Base-by-base conservation (phyloP, 768 basidiomycete species). In the Pulveroboletus sp. region DNA sequence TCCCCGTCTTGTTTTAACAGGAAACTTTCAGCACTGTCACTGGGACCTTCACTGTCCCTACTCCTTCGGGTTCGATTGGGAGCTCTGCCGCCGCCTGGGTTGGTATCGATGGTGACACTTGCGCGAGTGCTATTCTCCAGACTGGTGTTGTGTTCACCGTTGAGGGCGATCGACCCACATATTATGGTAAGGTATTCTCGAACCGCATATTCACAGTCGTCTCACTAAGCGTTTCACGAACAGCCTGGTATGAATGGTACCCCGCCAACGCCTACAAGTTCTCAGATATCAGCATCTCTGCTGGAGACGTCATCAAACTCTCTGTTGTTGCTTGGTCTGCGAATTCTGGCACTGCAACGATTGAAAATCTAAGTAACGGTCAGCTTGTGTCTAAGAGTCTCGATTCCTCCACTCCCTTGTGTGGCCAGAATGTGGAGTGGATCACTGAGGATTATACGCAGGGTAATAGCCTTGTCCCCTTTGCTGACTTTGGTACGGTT, bases 241-340 rank as follows among this genome's bases (percentile, higher is more conserved):
- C 10, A 54, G 53, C 49, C 15, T 58, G 51, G 47, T 54, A 47
- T 32, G 51, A 58, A 15, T 58, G 47, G 56, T 37, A 33, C 8
- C 55, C 55, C 14, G 39, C 2, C 11, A 0, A 1, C 21, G 4
- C 38, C 24, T 6, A 5, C 18, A 13, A 11, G n/a, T 57, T 49
- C 10, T n/a, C 33, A 13, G 33, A 18, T 28, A 24, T 54, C 21
- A 24, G 5, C 1, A 39, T 58, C 26, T 49, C 52, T 27, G 30
- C 48, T n/a, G 57, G 57, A 35, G 41, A 58, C 11, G 27, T 39
- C 24, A 18, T 58, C n/a, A 47, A 24, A 40, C 28, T 54, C 17
- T 46, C 1, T 15, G 44, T 57, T 9, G 27, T 3, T 13, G 28
- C 56, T 8, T 31, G 14, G 8, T 18, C 18, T 8, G 9, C 37